These are phyloP conservation scores for Candida ficus DNA, from an alignment of 805 yeast genomes.

Conservation along the genomic window DNA sequence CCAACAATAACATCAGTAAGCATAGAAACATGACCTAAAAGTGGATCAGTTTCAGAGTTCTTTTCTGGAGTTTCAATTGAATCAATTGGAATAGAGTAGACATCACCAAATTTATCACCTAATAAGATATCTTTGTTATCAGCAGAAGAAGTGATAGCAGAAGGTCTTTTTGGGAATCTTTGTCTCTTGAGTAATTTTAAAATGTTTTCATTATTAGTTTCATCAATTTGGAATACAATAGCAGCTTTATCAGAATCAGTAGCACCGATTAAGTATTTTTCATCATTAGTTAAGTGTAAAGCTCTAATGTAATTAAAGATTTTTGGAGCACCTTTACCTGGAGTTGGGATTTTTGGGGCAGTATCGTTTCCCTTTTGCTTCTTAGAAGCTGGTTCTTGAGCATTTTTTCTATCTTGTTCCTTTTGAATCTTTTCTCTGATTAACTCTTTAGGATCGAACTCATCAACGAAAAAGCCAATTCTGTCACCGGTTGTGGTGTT, in stretches of 20 bases:
- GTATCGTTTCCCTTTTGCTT: constrained; percentile 30
- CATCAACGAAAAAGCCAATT: constrained; percentile 63
- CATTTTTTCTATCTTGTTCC: constrained; percentile 31
- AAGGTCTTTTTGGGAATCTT: constrained; percentile 88
- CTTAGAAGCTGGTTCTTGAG: constrained; percentile 24
- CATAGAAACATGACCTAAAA: constrained; percentile 96
- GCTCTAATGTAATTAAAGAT: constrained; percentile 65
- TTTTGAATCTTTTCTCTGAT: constrained; percentile 41
- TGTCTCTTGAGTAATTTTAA: constrained; percentile 60
- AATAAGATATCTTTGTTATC: constrained; percentile 56
- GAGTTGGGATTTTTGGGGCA: constrained; percentile 51
- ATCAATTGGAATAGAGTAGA: constrained; percentile 53
- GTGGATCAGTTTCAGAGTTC: constrained; percentile 53
- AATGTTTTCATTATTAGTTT: constrained; percentile 26
- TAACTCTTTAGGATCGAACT: constrained; percentile 40
- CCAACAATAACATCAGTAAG: constrained; percentile 65
- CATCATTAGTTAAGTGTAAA: constrained; percentile 48
- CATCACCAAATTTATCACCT: constrained; percentile 97
- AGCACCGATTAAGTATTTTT: constrained; percentile 54
- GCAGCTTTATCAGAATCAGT: constrained; percentile 84
- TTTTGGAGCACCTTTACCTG: constrained; percentile 68
- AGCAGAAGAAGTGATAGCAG: constrained; percentile 67
- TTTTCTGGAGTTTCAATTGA: constrained; percentile 29
- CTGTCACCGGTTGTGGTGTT: constrained; percentile 33
- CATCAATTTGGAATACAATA: constrained; percentile 45